Evolutionary conservation across 2,329 filamentous ascomycete species (phyloP).

Genomic region (Bertia moriformis): DNA sequence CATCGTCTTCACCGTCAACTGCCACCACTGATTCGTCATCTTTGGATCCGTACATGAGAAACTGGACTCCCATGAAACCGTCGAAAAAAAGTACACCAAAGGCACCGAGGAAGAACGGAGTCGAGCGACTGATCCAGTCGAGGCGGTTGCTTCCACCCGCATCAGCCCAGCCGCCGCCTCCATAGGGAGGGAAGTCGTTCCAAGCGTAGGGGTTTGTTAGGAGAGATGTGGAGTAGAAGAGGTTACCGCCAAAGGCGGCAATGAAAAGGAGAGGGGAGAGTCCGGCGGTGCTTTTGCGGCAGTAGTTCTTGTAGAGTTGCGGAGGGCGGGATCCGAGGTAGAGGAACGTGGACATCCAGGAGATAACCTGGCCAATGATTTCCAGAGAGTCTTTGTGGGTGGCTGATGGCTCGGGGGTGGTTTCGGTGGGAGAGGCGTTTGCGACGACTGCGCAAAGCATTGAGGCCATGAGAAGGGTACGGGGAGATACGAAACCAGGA

Average conservation of each 20-base stretch:
- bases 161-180: conserved; percentile 44
- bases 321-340: conserved; percentile 46
- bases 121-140: conserved; percentile 40
- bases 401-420: conserved; percentile 9
- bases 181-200: conserved; percentile 37
- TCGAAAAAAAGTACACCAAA: conserved; percentile 49
- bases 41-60: conserved; percentile 42
- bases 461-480: conserved; percentile 25
- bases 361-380: conserved; percentile 32
- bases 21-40: too few relatives aligned
- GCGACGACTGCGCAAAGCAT: conserved; percentile 25
- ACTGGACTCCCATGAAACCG: conserved; percentile 46
- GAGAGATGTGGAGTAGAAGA: conserved; percentile 50
- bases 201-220: conserved; percentile 50
- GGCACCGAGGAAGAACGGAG: conserved; percentile 52
- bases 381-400: too few relatives aligned
- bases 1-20: conserved; percentile 17
- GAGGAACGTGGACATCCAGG: conserved; percentile 38
- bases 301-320: conserved; percentile 51
- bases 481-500: conserved; percentile 18
- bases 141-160: conserved; percentile 32
- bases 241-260: conserved; percentile 53
- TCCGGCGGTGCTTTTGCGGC: conserved; percentile 46
- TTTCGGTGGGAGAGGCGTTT: conserved; percentile 17
- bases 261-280: conserved; percentile 48